phyloP scores from a whole-genome alignment of 371 early-diverging fungal genomes.

The Apophysomyces elegans region DNA sequence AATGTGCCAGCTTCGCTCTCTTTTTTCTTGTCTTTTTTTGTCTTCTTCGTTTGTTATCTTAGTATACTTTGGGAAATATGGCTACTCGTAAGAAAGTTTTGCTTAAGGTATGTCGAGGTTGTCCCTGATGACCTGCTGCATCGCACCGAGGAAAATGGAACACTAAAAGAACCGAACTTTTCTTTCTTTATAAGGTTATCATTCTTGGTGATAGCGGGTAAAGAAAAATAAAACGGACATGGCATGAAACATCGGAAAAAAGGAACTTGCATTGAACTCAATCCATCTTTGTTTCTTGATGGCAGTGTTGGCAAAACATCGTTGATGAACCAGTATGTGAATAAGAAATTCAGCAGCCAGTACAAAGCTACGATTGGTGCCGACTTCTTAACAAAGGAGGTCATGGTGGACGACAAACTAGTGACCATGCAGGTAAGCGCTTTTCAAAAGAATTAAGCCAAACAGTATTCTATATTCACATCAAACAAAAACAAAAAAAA shows the following conservation, averaged over 20 bases:
- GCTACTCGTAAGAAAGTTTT: constrained; percentile 66
- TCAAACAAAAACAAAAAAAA: neutral
- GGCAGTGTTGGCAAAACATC: constrained; percentile 94
- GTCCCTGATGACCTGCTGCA: no score
- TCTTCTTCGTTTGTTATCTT: neutral
- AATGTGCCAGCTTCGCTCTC: neutral
- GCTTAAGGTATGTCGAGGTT: constrained; percentile 44
- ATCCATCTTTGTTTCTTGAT: constrained; percentile 7
- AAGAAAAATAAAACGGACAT: neutral
- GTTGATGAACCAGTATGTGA: constrained; percentile 99
- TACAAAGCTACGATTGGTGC: constrained; percentile 99
- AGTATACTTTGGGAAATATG: constrained; percentile 24
- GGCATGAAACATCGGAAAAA: no score
- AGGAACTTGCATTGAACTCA: no score
- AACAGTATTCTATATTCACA: neutral
- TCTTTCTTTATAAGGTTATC: constrained; percentile 67
- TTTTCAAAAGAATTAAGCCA: no score
- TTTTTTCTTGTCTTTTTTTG: neutral
- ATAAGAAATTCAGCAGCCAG: constrained; percentile 96
- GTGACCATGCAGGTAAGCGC: constrained; percentile 89
- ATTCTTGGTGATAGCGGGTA: constrained; percentile 93
- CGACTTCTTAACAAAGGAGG: constrained; percentile 98
- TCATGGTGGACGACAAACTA: constrained; percentile 85
- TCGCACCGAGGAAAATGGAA: neutral
- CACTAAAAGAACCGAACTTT: neutral